Base-by-base conservation (phyloP, 2,329 filamentous ascomycete genomes). In the Microascus cirrosus region DNA sequence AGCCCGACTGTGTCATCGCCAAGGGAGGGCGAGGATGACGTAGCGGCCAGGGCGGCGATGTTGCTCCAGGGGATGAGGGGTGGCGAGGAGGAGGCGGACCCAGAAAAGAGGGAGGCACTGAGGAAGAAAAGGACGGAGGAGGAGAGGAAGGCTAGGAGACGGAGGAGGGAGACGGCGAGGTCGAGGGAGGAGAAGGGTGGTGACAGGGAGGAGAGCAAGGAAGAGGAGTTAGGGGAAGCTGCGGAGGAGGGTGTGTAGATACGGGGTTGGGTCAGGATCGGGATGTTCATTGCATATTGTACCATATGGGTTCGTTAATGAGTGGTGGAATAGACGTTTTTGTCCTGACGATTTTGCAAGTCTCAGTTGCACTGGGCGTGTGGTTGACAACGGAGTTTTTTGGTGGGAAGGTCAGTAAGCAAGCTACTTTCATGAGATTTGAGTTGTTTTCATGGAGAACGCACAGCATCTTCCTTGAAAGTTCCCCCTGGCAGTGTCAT, bases 51-150 rank as follows among this genome's bases (percentile, higher is more conserved):
- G 56, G 92, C 93, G 2, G 90, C 90, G 1, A 83, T 86, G 62
- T 76, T 96, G 69, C 76, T 97, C 34, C 89, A 95, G 67, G 90
- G 90, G 53, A 86, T 96, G 71, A 83, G 90, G 50, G 82, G 85
- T 54, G 80, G 84, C 50, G 83, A 83, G 52, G 79, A 77, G 20
- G 80, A 78, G 2, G 74, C 76, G 39, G 75, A 71, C 61, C 61
- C 70, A 22, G 74, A 82, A 68, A 74, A 79, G 71, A 71, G 83
- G 59, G 79, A 85, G 64, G 82, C 75, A 60, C 76, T 90, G 59
- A 75, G 90, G 58, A 79, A 75, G 68, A 87, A 92, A 68, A 90
- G 83, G 61, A 89, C 89, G 1, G 89, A 94, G 64, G 87, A 90
- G 62, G 90, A 95, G 71, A 77, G 90, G 57, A 80, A 83, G 59